Base-by-base conservation (phyloP, 208 protist species). In the Balamuthia mandrillaris region DNA sequence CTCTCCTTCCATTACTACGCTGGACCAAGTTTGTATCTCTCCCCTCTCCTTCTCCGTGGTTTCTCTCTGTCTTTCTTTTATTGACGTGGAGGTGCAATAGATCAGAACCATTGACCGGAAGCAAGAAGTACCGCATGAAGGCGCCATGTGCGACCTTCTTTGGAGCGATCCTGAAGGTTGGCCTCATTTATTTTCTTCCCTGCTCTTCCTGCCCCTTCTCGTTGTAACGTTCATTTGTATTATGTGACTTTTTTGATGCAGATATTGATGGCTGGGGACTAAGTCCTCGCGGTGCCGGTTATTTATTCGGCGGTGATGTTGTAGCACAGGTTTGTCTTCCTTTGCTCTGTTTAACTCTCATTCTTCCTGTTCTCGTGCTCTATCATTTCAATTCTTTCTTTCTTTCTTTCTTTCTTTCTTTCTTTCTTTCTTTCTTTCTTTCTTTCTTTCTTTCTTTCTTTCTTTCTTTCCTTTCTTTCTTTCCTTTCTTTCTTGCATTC, bases 61-160 rank as follows among this genome's bases (percentile, higher is more conserved):
- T n/a, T n/a, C n/a, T n/a, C n/a, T n/a, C n/a, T n/a, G n/a, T 3
- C 58, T 66, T 10, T 18, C 51, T 58, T 2, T 27, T 2, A 5
- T 12, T 58, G 51, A 5, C 6, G n/a, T n/a, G n/a, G n/a, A n/a
- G n/a, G n/a, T n/a, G n/a, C n/a, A 18, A 56, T n/a, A 56, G 49
- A 56, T 56, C 81, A 29, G 72, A 37, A 86, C 65, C 24, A 61
- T 99, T 1, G 96, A 99, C 84, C 93, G 98, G 35, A 93, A 97
- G 45, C 96, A 98, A 89, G 97, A 99, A 58, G 90, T 94, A 42
- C 98, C 98, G n/a, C 97, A 98, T 63, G 98, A 99, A 88, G 98
- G 98, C 29, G 92, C 97, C 16, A 98, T 99, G 94, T 99, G 97
- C 86, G 98, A 99, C 89, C 86, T 99, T 33, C 87, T 99, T 12